Percentiles rank a stretch among this genome's conserved stretches.
phyloP scores from a whole-genome alignment of 768 basidiomycete species.

The Amanita jacksonii region DNA sequence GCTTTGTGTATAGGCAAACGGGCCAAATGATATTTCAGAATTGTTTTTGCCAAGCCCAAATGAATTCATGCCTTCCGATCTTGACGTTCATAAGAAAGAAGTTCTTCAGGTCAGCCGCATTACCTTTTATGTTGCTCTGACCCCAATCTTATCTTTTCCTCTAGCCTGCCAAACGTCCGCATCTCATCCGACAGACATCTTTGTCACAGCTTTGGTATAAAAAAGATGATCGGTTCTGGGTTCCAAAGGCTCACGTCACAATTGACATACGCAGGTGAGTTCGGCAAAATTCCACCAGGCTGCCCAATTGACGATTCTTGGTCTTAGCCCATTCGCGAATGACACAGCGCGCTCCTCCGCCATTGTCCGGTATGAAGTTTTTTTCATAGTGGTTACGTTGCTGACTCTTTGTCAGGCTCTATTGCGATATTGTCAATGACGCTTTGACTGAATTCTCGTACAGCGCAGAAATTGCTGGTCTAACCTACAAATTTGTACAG shows the following conservation, averaged over 20 bases:
- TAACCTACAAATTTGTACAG: conserved; percentile 59
- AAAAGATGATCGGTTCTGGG: conserved; percentile 95
- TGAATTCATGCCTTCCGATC: conserved; percentile 80
- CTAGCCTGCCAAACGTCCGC: conserved; percentile 68
- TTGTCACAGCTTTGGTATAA: conserved; percentile 87
- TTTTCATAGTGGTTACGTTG: not conserved
- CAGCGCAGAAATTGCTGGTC: conserved; percentile 85
- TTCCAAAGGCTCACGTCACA: conserved; percentile 76
- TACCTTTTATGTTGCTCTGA: conserved; percentile 6
- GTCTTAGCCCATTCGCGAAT: conserved; percentile 44
- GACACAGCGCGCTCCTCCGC: conserved; percentile 61
- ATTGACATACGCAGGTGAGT: conserved; percentile 68
- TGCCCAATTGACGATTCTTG: not conserved
- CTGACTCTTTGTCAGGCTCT: conserved; percentile 42
- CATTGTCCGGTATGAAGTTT: conserved; percentile 49
- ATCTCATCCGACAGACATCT: conserved; percentile 62
- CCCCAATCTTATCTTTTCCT: conserved; percentile 1
- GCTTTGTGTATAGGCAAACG: conserved; percentile 41
- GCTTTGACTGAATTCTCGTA: conserved; percentile 86
- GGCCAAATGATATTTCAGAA: conserved; percentile 53
- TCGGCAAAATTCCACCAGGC: not conserved
- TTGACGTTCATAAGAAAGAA: conserved; percentile 74
- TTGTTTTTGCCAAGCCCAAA: conserved; percentile 79
- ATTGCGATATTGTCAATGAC: conserved; percentile 79
- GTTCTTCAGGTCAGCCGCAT: conserved; percentile 42